Evolutionary conservation across 352 stramenopile genomes (phyloP).

Genomic region (Phytophthora aleatoria): DNA sequence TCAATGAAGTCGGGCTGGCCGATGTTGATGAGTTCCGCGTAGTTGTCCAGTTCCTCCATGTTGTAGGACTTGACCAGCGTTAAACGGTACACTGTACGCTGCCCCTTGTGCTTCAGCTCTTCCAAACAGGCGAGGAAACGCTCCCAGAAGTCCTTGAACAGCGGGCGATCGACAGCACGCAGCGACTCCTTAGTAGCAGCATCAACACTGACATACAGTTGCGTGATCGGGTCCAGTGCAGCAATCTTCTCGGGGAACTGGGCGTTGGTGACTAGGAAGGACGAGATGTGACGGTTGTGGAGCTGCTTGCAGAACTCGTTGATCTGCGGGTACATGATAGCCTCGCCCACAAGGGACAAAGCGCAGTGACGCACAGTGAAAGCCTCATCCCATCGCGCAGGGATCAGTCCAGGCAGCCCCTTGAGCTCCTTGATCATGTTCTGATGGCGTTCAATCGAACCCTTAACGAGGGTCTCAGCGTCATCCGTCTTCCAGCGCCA

Average conservation of each 20-base stretch:
- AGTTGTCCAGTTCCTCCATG: slow-evolving; percentile 95
- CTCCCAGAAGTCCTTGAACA: slow-evolving; percentile 99
- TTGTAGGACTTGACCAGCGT: slow-evolving; percentile 99
- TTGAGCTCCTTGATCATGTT: slow-evolving; percentile 96
- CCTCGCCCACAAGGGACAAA: slow-evolving; percentile 97
- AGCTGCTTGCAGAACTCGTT: slow-evolving; percentile 97
- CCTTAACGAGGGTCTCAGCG: slow-evolving; percentile 94
- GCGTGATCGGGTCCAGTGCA: slow-evolving; percentile 95
- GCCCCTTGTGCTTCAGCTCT: slow-evolving; percentile 93
- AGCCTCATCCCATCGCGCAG: slow-evolving; percentile 94
- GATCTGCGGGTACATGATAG: slow-evolving; percentile 99
- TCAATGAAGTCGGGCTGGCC: slow-evolving; percentile 93
- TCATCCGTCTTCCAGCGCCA: slow-evolving; percentile 99
- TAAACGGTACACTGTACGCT: slow-evolving; percentile 96
- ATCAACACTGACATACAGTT: slow-evolving; percentile 99
- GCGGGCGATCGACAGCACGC: slow-evolving; percentile 94
- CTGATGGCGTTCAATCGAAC: slow-evolving; percentile 91
- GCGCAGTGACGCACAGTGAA: slow-evolving; percentile 97
- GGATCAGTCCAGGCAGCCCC: slow-evolving; percentile 94
- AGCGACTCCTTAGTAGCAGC: slow-evolving; percentile 96
- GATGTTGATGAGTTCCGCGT: slow-evolving; percentile 93
- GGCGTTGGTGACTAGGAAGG: slow-evolving; percentile 98
- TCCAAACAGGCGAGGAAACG: slow-evolving; percentile 92
- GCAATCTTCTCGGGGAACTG: slow-evolving; percentile 98
- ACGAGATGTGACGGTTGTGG: slow-evolving; percentile 95